phyloP scores from a whole-genome alignment of 225 moss, liverwort and hornwort species.

The Pseudisothecium myosuroides region DNA sequence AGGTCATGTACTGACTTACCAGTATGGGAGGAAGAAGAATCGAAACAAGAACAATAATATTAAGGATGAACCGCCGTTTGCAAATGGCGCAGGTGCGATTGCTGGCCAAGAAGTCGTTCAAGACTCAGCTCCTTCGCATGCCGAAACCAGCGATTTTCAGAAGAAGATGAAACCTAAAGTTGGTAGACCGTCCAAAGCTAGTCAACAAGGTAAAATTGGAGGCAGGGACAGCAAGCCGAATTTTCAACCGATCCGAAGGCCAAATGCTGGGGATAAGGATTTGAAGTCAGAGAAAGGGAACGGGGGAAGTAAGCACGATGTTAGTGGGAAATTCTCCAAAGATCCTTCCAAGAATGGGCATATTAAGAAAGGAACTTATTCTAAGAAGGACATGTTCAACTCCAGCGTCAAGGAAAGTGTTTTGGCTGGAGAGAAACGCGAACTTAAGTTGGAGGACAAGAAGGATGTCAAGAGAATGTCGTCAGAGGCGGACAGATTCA shows the following conservation, averaged over 20 bases:
- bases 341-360: slow-evolving; percentile 21
- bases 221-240: slow-evolving; percentile 12
- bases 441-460: slow-evolving; percentile 10
- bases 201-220: slow-evolving; percentile 13
- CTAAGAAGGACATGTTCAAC: slow-evolving; percentile 3
- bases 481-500: slow-evolving; percentile 12
- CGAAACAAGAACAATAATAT: slow-evolving; percentile 9
- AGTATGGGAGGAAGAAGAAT: slow-evolving; percentile 50
- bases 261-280: slow-evolving; percentile 8
- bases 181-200: slow-evolving; percentile 37
- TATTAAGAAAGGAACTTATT: neutral
- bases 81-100: slow-evolving; percentile 4
- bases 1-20: slow-evolving; percentile 31
- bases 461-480: slow-evolving; percentile 5
- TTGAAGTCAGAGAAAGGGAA: slow-evolving; percentile 1
- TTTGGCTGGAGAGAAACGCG: slow-evolving; percentile 13
- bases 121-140: neutral
- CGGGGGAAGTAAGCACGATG: slow-evolving; percentile 4
- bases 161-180: slow-evolving; percentile 27
- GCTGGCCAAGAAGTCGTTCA: neutral
- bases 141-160: neutral
- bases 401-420: slow-evolving; percentile 8
- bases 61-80: neutral
- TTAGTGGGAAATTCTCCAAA: slow-evolving; percentile 1
- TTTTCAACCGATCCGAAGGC: neutral